Evolutionary conservation across 495 filamentous ascomycete species (phyloP).

Genomic region (Xylaria nigripes): DNA sequence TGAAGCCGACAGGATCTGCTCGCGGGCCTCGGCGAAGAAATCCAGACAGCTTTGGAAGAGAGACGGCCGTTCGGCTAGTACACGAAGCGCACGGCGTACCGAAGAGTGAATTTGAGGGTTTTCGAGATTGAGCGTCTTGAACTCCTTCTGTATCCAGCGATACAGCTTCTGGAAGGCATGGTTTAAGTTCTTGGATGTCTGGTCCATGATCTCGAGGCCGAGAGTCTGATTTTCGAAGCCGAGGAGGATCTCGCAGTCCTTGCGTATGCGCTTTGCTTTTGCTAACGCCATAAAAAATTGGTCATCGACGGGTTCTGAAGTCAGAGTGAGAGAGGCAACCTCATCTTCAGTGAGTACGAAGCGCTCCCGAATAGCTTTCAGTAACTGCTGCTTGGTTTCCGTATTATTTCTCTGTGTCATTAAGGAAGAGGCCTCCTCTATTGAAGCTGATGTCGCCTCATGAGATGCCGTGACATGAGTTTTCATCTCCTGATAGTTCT

Average conservation of each 20-base stretch:
- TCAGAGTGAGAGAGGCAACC: slow-evolving; percentile 58
- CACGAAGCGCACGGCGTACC: slow-evolving; percentile 75
- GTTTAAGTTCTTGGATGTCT: slow-evolving; percentile 78
- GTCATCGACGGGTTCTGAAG: slow-evolving; percentile 73
- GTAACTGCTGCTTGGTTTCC: slow-evolving; percentile 75
- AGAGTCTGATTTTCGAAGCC: slow-evolving; percentile 84
- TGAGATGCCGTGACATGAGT: slow-evolving; percentile 65
- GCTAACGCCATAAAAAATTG: slow-evolving; percentile 74
- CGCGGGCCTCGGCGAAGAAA: slow-evolving; percentile 85
- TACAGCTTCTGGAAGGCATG: slow-evolving; percentile 90
- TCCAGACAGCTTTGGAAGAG: slow-evolving; percentile 92
- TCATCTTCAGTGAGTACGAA: slow-evolving; percentile 82
- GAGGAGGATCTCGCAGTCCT: slow-evolving; percentile 79
- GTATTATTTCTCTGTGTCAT: slow-evolving; percentile 67
- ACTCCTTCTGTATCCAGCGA: slow-evolving; percentile 87
- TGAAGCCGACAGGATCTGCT: slow-evolving; percentile 77
- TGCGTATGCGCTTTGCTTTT: slow-evolving; percentile 77
- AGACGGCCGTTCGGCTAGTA: slow-evolving; percentile 80
- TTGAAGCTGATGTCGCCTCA: slow-evolving; percentile 63
- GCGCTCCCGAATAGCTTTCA: slow-evolving; percentile 75
- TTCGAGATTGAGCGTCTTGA: slow-evolving; percentile 87
- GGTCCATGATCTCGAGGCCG: slow-evolving; percentile 83
- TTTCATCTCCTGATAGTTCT: slow-evolving; percentile 74
- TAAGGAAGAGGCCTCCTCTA: slow-evolving; percentile 70
- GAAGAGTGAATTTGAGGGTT: slow-evolving; percentile 85